phyloP scores from a whole-genome alignment of 176 grass and related monocot genomes.

The Oryza brachyantha region DNA sequence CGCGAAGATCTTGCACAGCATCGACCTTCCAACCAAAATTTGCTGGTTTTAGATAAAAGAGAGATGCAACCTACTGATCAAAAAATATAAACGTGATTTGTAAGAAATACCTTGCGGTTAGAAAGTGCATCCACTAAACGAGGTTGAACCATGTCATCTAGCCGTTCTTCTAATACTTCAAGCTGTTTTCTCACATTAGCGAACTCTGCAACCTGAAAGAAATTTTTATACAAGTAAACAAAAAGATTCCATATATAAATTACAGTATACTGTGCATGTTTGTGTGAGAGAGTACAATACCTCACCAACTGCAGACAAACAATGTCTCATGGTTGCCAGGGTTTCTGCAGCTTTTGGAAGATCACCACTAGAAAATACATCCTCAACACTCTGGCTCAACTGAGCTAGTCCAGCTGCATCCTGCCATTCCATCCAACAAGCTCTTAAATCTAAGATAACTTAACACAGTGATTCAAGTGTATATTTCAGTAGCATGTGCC shows the following conservation, averaged over 20 bases:
- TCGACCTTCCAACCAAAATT: conserved; percentile 60
- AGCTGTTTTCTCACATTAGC: conserved; percentile 98
- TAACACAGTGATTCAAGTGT: conserved; percentile 13
- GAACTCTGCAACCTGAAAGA: conserved; percentile 92
- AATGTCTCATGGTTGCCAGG: conserved; percentile 97
- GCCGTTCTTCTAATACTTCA: conserved; percentile 93
- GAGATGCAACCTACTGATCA: background rate
- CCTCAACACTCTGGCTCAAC: conserved; percentile 93
- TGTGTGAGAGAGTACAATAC: conserved; percentile 24
- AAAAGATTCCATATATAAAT: background rate
- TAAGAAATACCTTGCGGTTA: conserved; percentile 76
- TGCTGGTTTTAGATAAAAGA: conserved; percentile 26
- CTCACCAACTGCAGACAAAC: conserved; percentile 99
- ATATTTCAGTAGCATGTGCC: conserved; percentile 1
- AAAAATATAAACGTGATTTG: conserved; percentile 17
- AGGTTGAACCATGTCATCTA: conserved; percentile 96
- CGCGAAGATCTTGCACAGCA: conserved; percentile 81
- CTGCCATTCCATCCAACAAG: conserved; percentile 39
- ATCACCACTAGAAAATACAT: conserved; percentile 99
- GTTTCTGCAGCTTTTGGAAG: conserved; percentile 95
- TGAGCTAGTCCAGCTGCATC: conserved; percentile 96
- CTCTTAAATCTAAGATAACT: conserved; percentile 23
- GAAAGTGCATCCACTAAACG: conserved; percentile 84
- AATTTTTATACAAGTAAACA: conserved; percentile 25
- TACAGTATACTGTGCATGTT: background rate